Base-by-base conservation (phyloP, 139 green algal species). In the Coelastrella sp. region DNA sequence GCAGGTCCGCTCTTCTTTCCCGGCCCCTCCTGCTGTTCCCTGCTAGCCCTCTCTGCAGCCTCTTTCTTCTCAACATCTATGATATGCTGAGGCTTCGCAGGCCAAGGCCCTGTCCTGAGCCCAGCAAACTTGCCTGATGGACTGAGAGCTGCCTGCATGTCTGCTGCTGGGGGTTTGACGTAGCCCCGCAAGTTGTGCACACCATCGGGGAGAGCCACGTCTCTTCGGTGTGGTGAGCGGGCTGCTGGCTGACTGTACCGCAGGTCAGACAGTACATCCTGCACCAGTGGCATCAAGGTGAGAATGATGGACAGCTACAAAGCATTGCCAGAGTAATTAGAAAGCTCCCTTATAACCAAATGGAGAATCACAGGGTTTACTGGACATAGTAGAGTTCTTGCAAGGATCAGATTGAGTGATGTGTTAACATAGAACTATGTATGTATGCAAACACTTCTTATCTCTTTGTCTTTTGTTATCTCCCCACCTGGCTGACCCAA, bases 171-270 rank as follows among this genome's bases (percentile, higher is more conserved):
- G 37, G 90, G 67, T 13, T 88, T 87, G 35, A 98, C 64, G 83
- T 94, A 97, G 13, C 96, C 96, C n/a, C 92, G 89, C 27, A 93
- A 89, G 83, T 95, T 92, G 62, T 92, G 90, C 30, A 99, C 89
- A 25, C 97, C 97, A 79, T 99, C 96, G 2, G 97, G 97, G 60
- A 99, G 91, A 34, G 99, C 94, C 75, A 95, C 98, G 83, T 98
- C 95, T 0, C 92, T 83, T 25, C 82, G 59, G 84, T 93, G 86
- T 1, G 90, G 89, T 0, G 92, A 96, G 17, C 87, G 48, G 9
- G 38, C 53, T 8, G n/a, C 34, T 3, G 75, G 51, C 25, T 89
- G 84, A 9, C 90, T 73, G 11, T 51, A n/a, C 40, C 41, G 40
- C 34, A 96, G 85, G 75, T 97, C 94, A 1, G 40, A 35, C 5